Conservation (phyloP, 192 early-diverging fungal species). For the Podila epigama region DNA sequence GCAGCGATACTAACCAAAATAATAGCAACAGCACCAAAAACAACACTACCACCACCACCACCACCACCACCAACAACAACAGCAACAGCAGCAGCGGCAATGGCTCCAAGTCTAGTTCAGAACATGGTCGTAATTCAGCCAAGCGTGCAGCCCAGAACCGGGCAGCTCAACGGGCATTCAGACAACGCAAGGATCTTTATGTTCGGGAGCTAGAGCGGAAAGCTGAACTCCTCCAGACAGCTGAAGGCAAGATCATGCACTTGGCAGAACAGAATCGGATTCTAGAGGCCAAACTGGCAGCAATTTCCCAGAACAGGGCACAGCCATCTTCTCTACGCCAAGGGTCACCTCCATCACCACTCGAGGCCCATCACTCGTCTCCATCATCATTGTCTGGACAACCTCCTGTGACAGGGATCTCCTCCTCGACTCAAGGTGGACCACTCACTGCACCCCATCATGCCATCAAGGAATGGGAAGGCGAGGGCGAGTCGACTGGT, state of each 20-base stretch:
- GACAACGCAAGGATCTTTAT: slow-evolving; percentile 85
- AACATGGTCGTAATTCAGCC: slow-evolving; percentile 49
- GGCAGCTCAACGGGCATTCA: slow-evolving; percentile 89
- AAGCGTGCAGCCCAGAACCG: slow-evolving; percentile 92
- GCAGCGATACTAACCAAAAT: neutral
- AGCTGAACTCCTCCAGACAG: slow-evolving; percentile 65
- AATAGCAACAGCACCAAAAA: neutral
- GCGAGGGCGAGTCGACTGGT: neutral
- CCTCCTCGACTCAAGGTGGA: neutral
- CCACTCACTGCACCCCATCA: neutral
- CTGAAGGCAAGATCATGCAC: slow-evolving; percentile 52
- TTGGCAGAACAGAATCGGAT: slow-evolving; percentile 16
- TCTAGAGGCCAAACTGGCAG: slow-evolving; percentile 3
- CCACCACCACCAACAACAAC: neutral
- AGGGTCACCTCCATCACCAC: neutral
- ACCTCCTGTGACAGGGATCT: too few relatives aligned
- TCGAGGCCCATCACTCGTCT: neutral
- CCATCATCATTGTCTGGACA: neutral
- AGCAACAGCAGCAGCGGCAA: neutral
- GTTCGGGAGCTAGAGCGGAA: slow-evolving; percentile 80
- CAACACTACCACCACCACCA: neutral
- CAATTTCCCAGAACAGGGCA: neutral
- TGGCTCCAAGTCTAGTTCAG: slow-evolving; percentile 3
- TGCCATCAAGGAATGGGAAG: slow-evolving; percentile 1
- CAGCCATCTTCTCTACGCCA: slow-evolving; percentile 2